Percentiles rank a stretch among this genome's conserved stretches.
phyloP scores from a whole-genome alignment of 495 filamentous ascomycete genomes.

The Lophiostoma macrostomum region DNA sequence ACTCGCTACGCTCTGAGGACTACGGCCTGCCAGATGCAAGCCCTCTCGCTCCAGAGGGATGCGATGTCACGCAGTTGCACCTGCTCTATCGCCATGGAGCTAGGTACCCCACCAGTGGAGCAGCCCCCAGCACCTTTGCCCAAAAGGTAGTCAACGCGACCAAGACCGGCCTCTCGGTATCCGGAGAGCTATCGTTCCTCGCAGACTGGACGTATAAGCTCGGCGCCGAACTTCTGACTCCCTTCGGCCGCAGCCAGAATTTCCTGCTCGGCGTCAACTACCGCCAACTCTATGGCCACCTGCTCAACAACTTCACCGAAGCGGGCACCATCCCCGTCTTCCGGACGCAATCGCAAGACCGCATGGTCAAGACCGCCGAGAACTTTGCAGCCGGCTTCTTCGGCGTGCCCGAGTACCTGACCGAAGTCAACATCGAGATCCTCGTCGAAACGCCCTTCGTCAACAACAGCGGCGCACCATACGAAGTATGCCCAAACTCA shows the following conservation, averaged over 20 bases:
- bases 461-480: slow-evolving; percentile 22
- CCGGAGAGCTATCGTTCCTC: slow-evolving; percentile 23
- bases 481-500: slow-evolving; percentile 39
- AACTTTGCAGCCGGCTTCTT: slow-evolving; percentile 46
- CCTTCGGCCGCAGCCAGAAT: slow-evolving; percentile 43
- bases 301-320: slow-evolving; percentile 44
- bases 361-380: slow-evolving; percentile 38
- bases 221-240: slow-evolving; percentile 25
- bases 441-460: slow-evolving; percentile 34
- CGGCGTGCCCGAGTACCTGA: slow-evolving; percentile 41
- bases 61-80: slow-evolving; percentile 18
- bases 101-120: slow-evolving; percentile 21
- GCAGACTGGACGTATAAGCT: slow-evolving; percentile 23
- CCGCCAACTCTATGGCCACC: slow-evolving; percentile 46
- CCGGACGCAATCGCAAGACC: slow-evolving; percentile 40
- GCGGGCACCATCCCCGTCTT: slow-evolving; percentile 40
- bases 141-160: slow-evolving; percentile 14
- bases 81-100: slow-evolving; percentile 26
- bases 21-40: slow-evolving; percentile 15
- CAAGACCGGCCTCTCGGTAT: slow-evolving; percentile 3
- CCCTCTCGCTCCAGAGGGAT: slow-evolving; percentile 16
- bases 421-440: slow-evolving; percentile 42
- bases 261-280: slow-evolving; percentile 57
- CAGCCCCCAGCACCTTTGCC: slow-evolving; percentile 14
- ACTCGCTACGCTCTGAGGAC: slow-evolving; percentile 4